Evolutionary conservation across 1,284 basidiomycete genomes (phyloP), one percentile per base, ranked within the genome.

Genomic region (Papiliotrema laurentii): DNA sequence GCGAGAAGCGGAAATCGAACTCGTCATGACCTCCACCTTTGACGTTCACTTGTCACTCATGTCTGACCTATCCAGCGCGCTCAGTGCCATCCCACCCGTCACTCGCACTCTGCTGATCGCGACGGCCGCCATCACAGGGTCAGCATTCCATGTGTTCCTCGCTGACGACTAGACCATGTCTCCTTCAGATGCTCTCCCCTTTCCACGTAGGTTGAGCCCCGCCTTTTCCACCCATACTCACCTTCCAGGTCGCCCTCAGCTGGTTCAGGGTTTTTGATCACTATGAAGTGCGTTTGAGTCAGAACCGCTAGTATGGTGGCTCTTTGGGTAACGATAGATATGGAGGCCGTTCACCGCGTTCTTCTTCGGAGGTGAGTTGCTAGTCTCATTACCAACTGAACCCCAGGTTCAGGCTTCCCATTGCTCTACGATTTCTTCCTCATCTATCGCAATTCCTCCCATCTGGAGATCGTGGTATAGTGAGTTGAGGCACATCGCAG

Each of bases 351-450:
- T 66, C 25, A 68, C 71, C 3, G 43, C 58, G 0, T 72, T 73
- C 61, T 69, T 72, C 55, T 70, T 57, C 37, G 70, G 66, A 10
- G 71, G 71, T 64, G 24, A 22, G 61, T 46, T 33, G 33, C 34
- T 24, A 31, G 24, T 21, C 25, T 34, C 41, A n/a, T 18, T 31
- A 25, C 30, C 19, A 21, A 34, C 38, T 44, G 11, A 28, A n/a
- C 7, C 19, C 18, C 49, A 64, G 62, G 66, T 0, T 41, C 51
- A 0, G 68, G 66, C 18, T 67, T 72, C 46, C 63, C 66, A 2
- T 47, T 72, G 11, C 24, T 73, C 1, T 69, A 66, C 41, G 68
- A 74, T 48, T 54, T 69, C 19, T 69, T 74, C 59, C 47, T 67
- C 34, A 68, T 71, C 21, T 73, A 68, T 44, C 66, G 66, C 11